Evolutionary conservation across 768 basidiomycete genomes (phyloP).

Genomic region (Pulveroboletus frians): DNA sequence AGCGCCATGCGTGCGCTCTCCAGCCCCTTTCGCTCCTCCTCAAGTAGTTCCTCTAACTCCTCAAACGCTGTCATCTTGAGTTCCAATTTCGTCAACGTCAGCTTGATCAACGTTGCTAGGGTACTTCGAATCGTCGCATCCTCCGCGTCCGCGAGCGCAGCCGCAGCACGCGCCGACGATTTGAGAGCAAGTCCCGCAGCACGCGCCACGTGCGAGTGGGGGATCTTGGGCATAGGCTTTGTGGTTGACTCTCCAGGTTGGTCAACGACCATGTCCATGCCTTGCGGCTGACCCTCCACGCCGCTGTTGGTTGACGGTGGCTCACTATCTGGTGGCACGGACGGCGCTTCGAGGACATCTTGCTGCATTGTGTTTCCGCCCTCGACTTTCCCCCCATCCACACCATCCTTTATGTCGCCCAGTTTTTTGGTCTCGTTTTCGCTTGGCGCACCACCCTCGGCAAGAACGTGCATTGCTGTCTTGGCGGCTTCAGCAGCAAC

Average conservation of each 20-base stretch:
- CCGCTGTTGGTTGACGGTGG: slow-evolving; percentile 11
- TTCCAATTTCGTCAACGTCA: slow-evolving; percentile 83
- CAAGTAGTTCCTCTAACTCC: slow-evolving; percentile 85
- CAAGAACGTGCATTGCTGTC: slow-evolving; percentile 77
- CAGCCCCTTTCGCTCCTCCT: slow-evolving; percentile 80
- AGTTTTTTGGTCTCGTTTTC: slow-evolving; percentile 26
- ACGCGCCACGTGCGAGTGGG: slow-evolving; percentile 71
- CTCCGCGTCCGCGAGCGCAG: slow-evolving; percentile 74
- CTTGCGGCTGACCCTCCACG: slow-evolving; percentile 11
- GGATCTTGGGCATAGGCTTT: slow-evolving; percentile 36
- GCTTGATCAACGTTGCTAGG: slow-evolving; percentile 80
- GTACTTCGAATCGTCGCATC: slow-evolving; percentile 73
- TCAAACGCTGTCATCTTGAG: slow-evolving; percentile 95
- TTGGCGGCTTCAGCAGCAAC: slow-evolving; percentile 94
- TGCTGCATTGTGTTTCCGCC: slow-evolving; percentile 38
- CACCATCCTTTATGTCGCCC: slow-evolving; percentile 30
- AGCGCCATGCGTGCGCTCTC: slow-evolving; percentile 80
- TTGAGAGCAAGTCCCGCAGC: slow-evolving; percentile 86
- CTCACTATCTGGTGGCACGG: slow-evolving; percentile 10
- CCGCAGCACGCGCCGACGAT: slow-evolving; percentile 83
- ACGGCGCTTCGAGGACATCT: slow-evolving; percentile 19
- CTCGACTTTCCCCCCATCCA: slow-evolving; percentile 34
- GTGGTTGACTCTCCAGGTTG: slow-evolving; percentile 24
- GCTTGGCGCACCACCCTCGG: slow-evolving; percentile 50
- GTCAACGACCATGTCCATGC: slow-evolving; percentile 49